Percentiles rank a stretch among this genome's conserved stretches.
Conservation (phyloP, 2,329 filamentous ascomycete genomes). For the Gaeumannomyces sp. region DNA sequence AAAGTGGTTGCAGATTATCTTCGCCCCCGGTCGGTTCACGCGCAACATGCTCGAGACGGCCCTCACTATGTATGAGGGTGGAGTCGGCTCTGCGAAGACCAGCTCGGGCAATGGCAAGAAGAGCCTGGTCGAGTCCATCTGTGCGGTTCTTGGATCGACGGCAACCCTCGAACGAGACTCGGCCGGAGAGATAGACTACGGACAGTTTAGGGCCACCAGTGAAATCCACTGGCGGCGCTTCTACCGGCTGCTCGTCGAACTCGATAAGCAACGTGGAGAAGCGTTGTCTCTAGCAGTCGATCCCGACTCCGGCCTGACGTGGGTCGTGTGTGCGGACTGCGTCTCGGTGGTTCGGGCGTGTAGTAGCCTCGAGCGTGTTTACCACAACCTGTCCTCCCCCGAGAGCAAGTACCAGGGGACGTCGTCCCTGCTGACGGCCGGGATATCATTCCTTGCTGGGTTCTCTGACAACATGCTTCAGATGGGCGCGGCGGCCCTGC, state of each 20-base stretch:
- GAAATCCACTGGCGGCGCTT: constrained; percentile 86
- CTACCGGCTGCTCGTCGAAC: constrained; percentile 75
- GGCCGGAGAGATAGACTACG: constrained; percentile 65
- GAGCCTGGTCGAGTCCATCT: constrained; percentile 70
- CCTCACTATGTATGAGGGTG: constrained; percentile 72
- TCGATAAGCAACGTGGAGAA: constrained; percentile 82
- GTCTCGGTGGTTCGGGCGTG: constrained; percentile 74
- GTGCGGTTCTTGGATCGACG: constrained; percentile 63
- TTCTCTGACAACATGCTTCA: constrained; percentile 66
- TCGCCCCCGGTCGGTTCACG: constrained; percentile 78
- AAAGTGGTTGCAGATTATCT: constrained; percentile 78
- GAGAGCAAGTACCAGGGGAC: constrained; percentile 44
- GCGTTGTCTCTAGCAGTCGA: constrained; percentile 75
- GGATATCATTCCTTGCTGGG: constrained; percentile 61
- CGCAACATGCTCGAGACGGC: constrained; percentile 76
- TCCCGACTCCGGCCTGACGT: constrained; percentile 62
- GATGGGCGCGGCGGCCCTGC: constrained; percentile 60
- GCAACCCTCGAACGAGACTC: constrained; percentile 57
- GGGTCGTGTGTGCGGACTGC: constrained; percentile 78
- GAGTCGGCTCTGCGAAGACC: constrained; percentile 36
- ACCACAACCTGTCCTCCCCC: constrained; percentile 56
- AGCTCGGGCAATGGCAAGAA: constrained; percentile 38
- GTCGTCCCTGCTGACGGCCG: constrained; percentile 61
- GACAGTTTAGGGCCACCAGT: constrained; percentile 65
- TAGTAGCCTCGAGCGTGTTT: constrained; percentile 68